Base-by-base conservation (phyloP, 805 yeast genomes). In the Metschnikowia reukaufii region DNA sequence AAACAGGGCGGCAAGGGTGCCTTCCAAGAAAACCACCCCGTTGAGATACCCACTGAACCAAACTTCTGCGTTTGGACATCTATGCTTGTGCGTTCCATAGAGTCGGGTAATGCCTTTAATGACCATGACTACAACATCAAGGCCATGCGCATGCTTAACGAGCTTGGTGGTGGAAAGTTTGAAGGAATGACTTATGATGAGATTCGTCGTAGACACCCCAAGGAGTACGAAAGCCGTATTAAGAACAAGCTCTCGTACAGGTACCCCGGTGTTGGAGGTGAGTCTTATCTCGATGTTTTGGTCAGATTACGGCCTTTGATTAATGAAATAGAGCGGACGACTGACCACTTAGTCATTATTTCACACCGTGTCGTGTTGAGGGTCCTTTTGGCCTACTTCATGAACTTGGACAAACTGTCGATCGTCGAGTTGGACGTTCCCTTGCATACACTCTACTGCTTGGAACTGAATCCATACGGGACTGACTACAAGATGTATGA, bases 231-330 rank as follows among this genome's bases (percentile, higher is more conserved):
- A 35, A 78, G 89, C 15, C 78, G 98, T 48, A 67, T 88, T 55
- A 72, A 76, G 35, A 86, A 89, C 65, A 92, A 92, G 66, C 74
- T 92, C 57, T 74, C 84, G 15, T 92, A 92, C 66, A 74, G 99
- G 50, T 92, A 92, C 62, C 99, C 98, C 1, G 99, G 99, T 4
- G 87, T 89, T 41, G 97, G 98, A 6, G 99, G 99, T 15, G 99
- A 92, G 66, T 87, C 96, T 0, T 92, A 92, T 58, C 69, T 92
- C 56, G 98, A 92, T 67, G 99, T 94, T 10, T 85, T 94, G 60
- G 88, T 90, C 55, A 76, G 99, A 51, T 74, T 92, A 47, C 76
- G 96, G 50, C 96, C 97, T 1, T 80, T 92, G 16, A 92, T 92
- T 52, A 89, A 89, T 10, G 99, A 92, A 64, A 79, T 94, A 40